Evolutionary conservation across 306 rosid genomes (phyloP).

Genomic region (Corylus heterophylla): DNA sequence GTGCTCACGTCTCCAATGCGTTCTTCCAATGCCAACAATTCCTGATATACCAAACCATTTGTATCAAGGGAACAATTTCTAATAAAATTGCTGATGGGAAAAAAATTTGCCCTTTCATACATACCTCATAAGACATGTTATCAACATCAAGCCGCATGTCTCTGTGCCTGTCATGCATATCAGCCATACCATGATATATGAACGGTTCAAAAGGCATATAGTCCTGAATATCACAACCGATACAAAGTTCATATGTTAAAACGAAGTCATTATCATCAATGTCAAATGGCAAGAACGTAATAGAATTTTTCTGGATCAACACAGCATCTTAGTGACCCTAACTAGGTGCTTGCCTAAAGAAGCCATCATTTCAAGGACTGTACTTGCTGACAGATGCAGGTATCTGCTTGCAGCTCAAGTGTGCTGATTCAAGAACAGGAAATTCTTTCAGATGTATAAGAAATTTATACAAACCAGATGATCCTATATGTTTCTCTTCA

Average conservation of each 20-base stretch:
- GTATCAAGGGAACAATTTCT: conserved; percentile 22
- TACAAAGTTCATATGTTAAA: neutral
- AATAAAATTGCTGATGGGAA: conserved; percentile 6
- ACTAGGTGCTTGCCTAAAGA: conserved; percentile 14
- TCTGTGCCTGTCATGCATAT: conserved; percentile 88
- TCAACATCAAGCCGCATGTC: conserved; percentile 97
- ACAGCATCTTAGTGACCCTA: conserved; percentile 3
- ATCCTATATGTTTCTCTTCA: neutral
- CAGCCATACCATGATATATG: conserved; percentile 73
- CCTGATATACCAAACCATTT: conserved; percentile 49
- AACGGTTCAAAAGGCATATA: conserved; percentile 76
- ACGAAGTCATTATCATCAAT: conserved; percentile 8
- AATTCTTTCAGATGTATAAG: neutral
- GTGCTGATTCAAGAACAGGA: neutral
- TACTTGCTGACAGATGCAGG: conserved; percentile 21
- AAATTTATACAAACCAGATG: neutral
- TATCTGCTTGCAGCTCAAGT: conserved; percentile 1
- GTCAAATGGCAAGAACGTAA: conserved; percentile 21
- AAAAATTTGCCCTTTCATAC: conserved; percentile 34
- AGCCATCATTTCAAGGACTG: conserved; percentile 22
- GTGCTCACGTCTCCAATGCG: conserved; percentile 84
- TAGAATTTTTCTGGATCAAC: conserved; percentile 22
- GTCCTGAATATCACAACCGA: conserved; percentile 56
- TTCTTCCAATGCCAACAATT: conserved; percentile 82
- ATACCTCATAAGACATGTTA: conserved; percentile 94